Evolutionary conservation across 495 filamentous ascomycete species (phyloP).

Genomic region (Talaromyces wortmannii): DNA sequence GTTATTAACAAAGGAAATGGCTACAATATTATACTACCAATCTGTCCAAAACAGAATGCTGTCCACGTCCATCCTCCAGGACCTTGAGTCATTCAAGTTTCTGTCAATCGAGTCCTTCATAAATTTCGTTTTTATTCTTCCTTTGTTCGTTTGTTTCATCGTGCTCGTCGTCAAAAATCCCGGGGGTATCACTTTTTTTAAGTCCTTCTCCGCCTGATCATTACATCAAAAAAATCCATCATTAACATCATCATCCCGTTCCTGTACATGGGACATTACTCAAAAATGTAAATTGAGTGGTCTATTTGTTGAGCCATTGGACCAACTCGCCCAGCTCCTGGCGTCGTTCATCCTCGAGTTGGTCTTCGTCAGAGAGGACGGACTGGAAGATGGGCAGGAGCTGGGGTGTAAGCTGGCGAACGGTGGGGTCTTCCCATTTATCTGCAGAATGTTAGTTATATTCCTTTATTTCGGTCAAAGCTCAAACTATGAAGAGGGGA

Average conservation of each 20-base stretch:
- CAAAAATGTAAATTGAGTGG: not conserved
- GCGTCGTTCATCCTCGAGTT: slow-evolving; percentile 77
- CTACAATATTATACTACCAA: too few species aligned
- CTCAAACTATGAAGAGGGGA: not conserved
- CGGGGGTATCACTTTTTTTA: slow-evolving; percentile 5
- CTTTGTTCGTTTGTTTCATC: not conserved
- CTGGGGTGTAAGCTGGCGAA: slow-evolving; percentile 67
- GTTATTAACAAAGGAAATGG: too few species aligned
- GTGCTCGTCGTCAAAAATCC: slow-evolving; percentile 3
- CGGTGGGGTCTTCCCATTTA: slow-evolving; percentile 61
- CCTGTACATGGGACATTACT: not conserved
- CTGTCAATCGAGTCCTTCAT: not conserved
- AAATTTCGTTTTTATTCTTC: not conserved
- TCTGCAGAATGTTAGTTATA: slow-evolving; percentile 35
- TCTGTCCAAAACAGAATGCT: too few species aligned
- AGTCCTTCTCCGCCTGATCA: not conserved
- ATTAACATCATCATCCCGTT: not conserved
- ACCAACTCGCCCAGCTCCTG: slow-evolving; percentile 62
- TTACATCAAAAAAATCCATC: slow-evolving; percentile 1
- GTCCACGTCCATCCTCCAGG: not conserved
- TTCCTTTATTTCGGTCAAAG: slow-evolving; percentile 20
- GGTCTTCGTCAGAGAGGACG: slow-evolving; percentile 74
- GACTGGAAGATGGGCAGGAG: slow-evolving; percentile 75
- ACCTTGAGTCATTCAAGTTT: not conserved
- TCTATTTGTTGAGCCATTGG: slow-evolving; percentile 53